A percentile compares a stretch with the other conserved stretches of the same genome.
Conservation (phyloP, 768 basidiomycete species). For the Rhodotorula paludigena region DNA sequence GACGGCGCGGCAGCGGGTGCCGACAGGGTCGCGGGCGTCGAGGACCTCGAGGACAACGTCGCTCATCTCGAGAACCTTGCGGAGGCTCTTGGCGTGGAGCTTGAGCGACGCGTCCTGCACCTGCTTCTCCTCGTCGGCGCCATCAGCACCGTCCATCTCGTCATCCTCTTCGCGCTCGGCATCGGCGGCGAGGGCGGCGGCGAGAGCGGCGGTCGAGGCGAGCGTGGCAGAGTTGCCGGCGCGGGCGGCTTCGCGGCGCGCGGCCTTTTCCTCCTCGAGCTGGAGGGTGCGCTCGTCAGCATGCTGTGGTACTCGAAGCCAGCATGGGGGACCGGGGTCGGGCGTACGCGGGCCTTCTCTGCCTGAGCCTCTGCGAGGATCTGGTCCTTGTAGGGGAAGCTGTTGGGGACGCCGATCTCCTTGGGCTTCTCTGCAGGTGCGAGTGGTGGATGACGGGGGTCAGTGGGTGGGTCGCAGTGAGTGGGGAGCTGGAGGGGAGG, state of each 20-base stretch:
- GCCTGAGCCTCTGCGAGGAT: slow-evolving; percentile 50
- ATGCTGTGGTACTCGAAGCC: too few species aligned
- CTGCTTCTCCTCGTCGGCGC: slow-evolving; percentile 13
- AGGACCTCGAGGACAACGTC: slow-evolving; percentile 78
- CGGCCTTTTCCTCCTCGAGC: slow-evolving; percentile 13
- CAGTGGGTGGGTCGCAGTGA: too few species aligned
- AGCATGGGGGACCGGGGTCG: too few species aligned
- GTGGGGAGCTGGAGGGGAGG: neutral
- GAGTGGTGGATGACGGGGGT: neutral
- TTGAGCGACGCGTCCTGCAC: slow-evolving; percentile 37
- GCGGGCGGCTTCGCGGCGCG: slow-evolving; percentile 31
- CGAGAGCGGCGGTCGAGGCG: slow-evolving; percentile 41
- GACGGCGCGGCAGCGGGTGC: slow-evolving; percentile 81
- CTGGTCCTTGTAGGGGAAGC: slow-evolving; percentile 51
- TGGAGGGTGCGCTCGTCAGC: too few species aligned
- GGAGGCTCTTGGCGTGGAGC: slow-evolving; percentile 51
- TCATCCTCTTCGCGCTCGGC: slow-evolving; percentile 25
- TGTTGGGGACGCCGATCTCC: slow-evolving; percentile 51
- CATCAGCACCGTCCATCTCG: slow-evolving; percentile 19
- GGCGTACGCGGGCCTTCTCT: slow-evolving; percentile 44
- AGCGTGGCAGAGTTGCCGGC: slow-evolving; percentile 33
- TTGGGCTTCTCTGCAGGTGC: slow-evolving; percentile 47
- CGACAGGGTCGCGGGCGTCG: slow-evolving; percentile 92
- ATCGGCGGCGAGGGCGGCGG: slow-evolving; percentile 39
- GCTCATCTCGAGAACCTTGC: slow-evolving; percentile 88